These are phyloP conservation scores for Cryptococcus neoformans DNA, from an alignment of 1,284 basidiomycete species.

Conservation along the genomic window DNA sequence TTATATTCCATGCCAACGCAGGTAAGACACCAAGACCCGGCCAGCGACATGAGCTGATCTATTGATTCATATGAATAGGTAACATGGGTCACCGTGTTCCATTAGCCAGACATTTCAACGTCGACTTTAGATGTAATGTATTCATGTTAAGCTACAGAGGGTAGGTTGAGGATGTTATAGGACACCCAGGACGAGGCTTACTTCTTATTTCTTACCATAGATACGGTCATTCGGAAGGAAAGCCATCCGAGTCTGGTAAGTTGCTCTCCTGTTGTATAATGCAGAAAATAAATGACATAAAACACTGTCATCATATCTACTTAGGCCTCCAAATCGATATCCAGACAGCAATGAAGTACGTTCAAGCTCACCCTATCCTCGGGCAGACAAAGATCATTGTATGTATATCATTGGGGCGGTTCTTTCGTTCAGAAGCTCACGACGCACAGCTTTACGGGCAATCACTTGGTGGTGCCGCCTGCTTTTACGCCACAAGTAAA, in stretches of 20 bases:
- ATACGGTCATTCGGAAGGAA: constrained; percentile 78
- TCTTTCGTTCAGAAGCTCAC: background rate
- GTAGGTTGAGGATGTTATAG: constrained; percentile 11
- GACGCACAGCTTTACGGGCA: constrained; percentile 69
- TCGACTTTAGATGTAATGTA: constrained; percentile 62
- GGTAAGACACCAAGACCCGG: constrained; percentile 53
- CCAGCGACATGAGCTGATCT: background rate
- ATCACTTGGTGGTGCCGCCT: constrained; percentile 93
- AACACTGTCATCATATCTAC: background rate
- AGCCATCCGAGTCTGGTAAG: constrained; percentile 73
- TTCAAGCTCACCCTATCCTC: constrained; percentile 66
- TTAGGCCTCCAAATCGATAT: constrained; percentile 75
- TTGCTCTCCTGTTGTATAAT: constrained; percentile 3
- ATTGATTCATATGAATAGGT: constrained; percentile 17
- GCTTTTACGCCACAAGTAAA: constrained; percentile 78
- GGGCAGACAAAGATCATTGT: constrained; percentile 64
- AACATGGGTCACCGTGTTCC: constrained; percentile 76
- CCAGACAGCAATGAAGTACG: constrained; percentile 65
- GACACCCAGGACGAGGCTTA: background rate
- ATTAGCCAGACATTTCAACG: constrained; percentile 78
- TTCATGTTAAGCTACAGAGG: constrained; percentile 49
- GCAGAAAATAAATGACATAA: background rate
- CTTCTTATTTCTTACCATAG: background rate
- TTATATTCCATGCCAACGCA: constrained; percentile 91
- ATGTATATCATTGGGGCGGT: constrained; percentile 3